These are phyloP conservation scores for Lepiota subincarnata DNA, from an alignment of 768 basidiomycete genomes.

Conservation along the genomic window DNA sequence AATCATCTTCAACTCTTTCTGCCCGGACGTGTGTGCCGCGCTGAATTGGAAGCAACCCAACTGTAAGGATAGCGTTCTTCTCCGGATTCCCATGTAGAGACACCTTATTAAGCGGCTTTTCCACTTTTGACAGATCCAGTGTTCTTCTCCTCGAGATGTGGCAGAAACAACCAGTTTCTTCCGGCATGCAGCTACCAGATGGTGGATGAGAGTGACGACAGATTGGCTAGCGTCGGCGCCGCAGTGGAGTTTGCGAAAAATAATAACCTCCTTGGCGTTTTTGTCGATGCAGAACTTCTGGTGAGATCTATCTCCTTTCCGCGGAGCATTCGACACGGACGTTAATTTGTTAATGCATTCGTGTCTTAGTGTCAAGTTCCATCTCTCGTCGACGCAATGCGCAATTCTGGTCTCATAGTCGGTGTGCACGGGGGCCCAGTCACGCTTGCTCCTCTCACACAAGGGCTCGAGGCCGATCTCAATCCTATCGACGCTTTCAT, in stretches of 20 bases:
- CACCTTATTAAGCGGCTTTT: neutral
- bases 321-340: neutral
- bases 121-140: conserved; percentile 68
- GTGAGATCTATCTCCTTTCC: conserved; percentile 40
- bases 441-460: conserved; percentile 31
- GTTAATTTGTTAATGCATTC: neutral
- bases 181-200: conserved; percentile 27
- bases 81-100: neutral
- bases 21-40: conserved; percentile 83
- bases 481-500: conserved; percentile 66
- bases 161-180: conserved; percentile 43
- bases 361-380: conserved; percentile 73
- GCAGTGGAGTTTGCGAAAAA: conserved; percentile 91
- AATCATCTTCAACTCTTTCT: conserved; percentile 90
- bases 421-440: conserved; percentile 71
- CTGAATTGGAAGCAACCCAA: conserved; percentile 99
- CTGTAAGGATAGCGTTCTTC: conserved; percentile 49
- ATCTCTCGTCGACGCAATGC: conserved; percentile 82
- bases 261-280: conserved; percentile 91
- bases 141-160: conserved; percentile 89
- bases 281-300: conserved; percentile 82
- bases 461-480: conserved; percentile 35
- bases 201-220: conserved; percentile 35
- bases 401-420: conserved; percentile 84
- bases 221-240: conserved; percentile 69